Evolutionary conservation across 768 basidiomycete species (phyloP).

Genomic region (Suillus subaureus): DNA sequence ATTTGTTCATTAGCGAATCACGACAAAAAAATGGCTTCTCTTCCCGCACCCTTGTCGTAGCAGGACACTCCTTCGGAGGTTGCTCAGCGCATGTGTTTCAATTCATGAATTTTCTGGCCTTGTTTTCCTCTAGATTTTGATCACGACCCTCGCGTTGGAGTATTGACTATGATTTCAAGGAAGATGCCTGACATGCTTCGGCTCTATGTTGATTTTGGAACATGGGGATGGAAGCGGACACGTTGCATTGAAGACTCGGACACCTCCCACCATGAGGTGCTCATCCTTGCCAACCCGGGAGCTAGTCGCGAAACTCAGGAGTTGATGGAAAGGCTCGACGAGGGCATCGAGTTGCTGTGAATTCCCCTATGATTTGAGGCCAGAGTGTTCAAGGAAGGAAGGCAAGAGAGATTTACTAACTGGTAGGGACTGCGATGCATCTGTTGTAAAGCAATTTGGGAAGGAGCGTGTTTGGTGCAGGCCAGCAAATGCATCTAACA

Average conservation of each 20-base stretch:
- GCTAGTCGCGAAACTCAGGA: conserved; percentile 28
- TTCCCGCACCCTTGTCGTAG: conserved; percentile 55
- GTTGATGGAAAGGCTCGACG: conserved; percentile 26
- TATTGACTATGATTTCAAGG: background rate
- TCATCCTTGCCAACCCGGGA: conserved; percentile 53
- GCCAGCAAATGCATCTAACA: conserved; percentile 29
- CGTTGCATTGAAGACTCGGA: conserved; percentile 67
- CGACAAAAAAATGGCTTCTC: conserved; percentile 51
- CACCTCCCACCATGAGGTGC: conserved; percentile 61
- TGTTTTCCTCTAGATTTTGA: conserved; percentile 52
- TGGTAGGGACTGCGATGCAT: conserved; percentile 11
- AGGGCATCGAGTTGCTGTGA: conserved; percentile 29
- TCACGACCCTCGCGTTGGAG: background rate
- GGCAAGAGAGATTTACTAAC: background rate
- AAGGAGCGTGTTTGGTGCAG: conserved; percentile 29
- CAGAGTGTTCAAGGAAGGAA: background rate
- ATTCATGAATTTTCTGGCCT: conserved; percentile 52
- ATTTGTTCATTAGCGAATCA: conserved; percentile 39
- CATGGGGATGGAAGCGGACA: conserved; percentile 35
- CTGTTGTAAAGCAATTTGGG: conserved; percentile 12
- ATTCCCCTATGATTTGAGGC: conserved; percentile 19
- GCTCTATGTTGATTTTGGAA: conserved; percentile 61
- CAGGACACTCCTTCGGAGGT: conserved; percentile 88
- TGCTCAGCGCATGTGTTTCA: conserved; percentile 49
- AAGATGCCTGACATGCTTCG: conserved; percentile 16